Conservation (phyloP, 2,329 filamentous ascomycete species). For the Penicillium psychrosexuale region DNA sequence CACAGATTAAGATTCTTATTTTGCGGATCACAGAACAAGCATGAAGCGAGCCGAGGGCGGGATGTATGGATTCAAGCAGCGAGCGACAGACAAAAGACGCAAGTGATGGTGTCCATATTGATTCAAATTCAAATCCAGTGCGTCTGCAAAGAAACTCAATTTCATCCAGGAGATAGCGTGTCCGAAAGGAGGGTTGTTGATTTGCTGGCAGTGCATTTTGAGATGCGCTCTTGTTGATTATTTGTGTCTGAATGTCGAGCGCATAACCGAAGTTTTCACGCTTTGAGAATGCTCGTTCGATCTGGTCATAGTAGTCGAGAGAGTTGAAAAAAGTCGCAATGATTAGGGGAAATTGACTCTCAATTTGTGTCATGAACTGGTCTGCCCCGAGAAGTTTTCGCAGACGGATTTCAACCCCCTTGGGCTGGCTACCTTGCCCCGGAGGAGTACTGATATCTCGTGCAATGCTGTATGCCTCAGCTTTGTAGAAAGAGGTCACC, state of each 20-base stretch:
- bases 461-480: slow-evolving; percentile 78
- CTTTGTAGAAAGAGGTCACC: slow-evolving; percentile 68
- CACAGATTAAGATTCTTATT: slow-evolving; percentile 72
- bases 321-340: slow-evolving; percentile 72
- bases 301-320: slow-evolving; percentile 71
- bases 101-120: slow-evolving; percentile 72
- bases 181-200: slow-evolving; percentile 83
- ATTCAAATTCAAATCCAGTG: slow-evolving; percentile 61
- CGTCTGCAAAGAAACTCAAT: slow-evolving; percentile 74
- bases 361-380: slow-evolving; percentile 60
- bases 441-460: slow-evolving; percentile 61
- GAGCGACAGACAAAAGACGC: slow-evolving; percentile 72
- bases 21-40: slow-evolving; percentile 84
- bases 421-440: slow-evolving; percentile 45
- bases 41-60: slow-evolving; percentile 80
- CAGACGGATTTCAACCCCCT: slow-evolving; percentile 62
- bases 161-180: slow-evolving; percentile 71
- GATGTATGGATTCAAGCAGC: slow-evolving; percentile 76
- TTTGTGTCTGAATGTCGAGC: slow-evolving; percentile 62
- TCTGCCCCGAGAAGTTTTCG: slow-evolving; percentile 67
- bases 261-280: slow-evolving; percentile 59
- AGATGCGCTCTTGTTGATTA: slow-evolving; percentile 67
- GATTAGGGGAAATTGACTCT: slow-evolving; percentile 71
- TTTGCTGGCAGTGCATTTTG: slow-evolving; percentile 64
- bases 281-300: slow-evolving; percentile 65